These are phyloP conservation scores for Saturnispora dispora DNA, from an alignment of 805 yeast genomes.

Conservation along the genomic window DNA sequence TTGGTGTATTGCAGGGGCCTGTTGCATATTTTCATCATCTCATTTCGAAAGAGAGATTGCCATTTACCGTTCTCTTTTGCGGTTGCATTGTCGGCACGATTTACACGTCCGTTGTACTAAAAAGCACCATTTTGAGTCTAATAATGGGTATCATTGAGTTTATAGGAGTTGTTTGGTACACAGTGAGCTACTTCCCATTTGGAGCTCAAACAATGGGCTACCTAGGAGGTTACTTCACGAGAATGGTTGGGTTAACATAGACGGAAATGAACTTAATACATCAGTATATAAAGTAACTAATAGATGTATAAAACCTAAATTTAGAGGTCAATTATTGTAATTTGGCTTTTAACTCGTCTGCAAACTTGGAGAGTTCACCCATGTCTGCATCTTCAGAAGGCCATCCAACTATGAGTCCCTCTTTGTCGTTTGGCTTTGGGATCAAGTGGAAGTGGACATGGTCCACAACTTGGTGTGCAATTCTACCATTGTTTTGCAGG, in stretches of 20 bases:
- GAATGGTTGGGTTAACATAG: slow-evolving; percentile 32
- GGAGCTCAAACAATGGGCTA: slow-evolving; percentile 68
- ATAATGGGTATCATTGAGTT: slow-evolving; percentile 69
- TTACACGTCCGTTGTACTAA: slow-evolving; percentile 62
- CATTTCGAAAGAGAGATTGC: slow-evolving; percentile 62
- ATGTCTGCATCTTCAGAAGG: slow-evolving; percentile 79
- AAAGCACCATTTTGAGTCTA: slow-evolving; percentile 67
- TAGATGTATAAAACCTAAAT: not conserved
- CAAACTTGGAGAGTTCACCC: slow-evolving; percentile 58
- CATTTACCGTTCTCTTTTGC: slow-evolving; percentile 74
- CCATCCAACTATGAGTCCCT: slow-evolving; percentile 90
- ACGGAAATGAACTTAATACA: not conserved
- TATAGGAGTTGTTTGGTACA: slow-evolving; percentile 82
- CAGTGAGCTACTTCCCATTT: slow-evolving; percentile 89
- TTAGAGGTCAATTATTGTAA: slow-evolving; percentile 11
- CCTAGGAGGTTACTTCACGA: slow-evolving; percentile 27
- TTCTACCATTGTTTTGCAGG: slow-evolving; percentile 86
- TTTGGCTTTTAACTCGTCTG: slow-evolving; percentile 47
- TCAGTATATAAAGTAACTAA: not conserved
- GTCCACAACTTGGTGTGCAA: slow-evolving; percentile 92
- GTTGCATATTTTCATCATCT: slow-evolving; percentile 68
- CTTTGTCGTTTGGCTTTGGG: slow-evolving; percentile 65
- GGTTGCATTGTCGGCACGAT: slow-evolving; percentile 72
- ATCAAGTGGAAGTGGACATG: slow-evolving; percentile 96
- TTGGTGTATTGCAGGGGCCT: slow-evolving; percentile 91